phyloP scores from a whole-genome alignment of 371 early-diverging fungal species.

The Mortierella sp. region DNA sequence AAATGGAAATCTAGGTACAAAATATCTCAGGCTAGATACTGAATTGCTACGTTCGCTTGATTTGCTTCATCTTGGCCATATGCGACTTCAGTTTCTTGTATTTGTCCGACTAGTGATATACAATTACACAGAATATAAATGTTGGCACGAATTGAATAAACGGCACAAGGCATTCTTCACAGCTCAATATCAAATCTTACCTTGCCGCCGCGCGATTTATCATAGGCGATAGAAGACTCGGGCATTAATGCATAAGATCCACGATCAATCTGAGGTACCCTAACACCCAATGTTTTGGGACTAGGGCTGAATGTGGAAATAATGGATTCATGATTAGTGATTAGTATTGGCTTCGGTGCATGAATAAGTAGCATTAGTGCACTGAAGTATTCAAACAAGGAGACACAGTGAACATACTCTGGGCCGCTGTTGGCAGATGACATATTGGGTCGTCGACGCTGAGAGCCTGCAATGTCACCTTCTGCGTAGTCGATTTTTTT shows the following conservation, averaged over 20 bases:
- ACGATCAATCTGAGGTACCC: conserved; percentile 46
- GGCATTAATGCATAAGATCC: conserved; percentile 49
- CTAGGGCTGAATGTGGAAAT: conserved; percentile 3
- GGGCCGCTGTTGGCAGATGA: conserved; percentile 3
- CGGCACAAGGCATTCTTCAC: neutral
- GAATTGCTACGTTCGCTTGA: conserved; percentile 32
- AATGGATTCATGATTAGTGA: neutral
- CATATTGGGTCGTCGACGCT: conserved; percentile 32
- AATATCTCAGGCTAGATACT: neutral
- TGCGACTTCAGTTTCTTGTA: conserved; percentile 55
- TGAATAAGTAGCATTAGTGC: neutral
- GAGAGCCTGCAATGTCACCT: conserved; percentile 11
- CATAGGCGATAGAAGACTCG: conserved; percentile 41
- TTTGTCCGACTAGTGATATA: conserved; percentile 31
- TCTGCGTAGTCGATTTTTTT: conserved; percentile 57
- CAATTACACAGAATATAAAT: neutral
- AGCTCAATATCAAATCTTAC: conserved; percentile 14
- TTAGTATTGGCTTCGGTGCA: too few relatives aligned
- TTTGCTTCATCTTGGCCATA: conserved; percentile 56
- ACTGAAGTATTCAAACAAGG: neutral
- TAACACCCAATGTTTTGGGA: conserved; percentile 38
- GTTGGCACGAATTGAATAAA: neutral
- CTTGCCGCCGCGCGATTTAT: conserved; percentile 53
- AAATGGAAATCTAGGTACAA: too few relatives aligned
- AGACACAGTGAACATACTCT: conserved; percentile 25